A percentile compares a stretch with the other conserved stretches of the same genome.
Evolutionary conservation across 495 filamentous ascomycete species (phyloP).

Genomic region (Aspergillus ostianus): DNA sequence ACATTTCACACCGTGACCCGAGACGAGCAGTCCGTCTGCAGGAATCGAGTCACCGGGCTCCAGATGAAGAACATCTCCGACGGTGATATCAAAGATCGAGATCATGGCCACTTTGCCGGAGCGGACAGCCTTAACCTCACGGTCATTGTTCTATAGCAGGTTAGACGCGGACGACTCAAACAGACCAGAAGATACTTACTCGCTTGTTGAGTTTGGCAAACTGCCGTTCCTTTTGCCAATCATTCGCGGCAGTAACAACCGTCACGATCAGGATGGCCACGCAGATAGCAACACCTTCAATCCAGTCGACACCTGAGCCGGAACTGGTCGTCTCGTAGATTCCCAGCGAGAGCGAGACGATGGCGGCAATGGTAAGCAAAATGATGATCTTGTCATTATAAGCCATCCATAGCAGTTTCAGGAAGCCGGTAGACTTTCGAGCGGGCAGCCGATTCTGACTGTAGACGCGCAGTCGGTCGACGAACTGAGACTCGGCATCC

Average conservation of each 20-base stretch:
- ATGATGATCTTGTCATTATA: constrained; percentile 87
- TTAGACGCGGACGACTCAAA: constrained; percentile 1
- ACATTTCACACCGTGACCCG: constrained; percentile 63
- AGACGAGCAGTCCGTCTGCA: constrained; percentile 61
- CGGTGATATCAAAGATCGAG: constrained; percentile 69
- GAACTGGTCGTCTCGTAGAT: constrained; percentile 60
- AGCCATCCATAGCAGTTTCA: constrained; percentile 77
- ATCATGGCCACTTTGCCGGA: constrained; percentile 72
- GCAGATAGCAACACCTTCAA: constrained; percentile 77
- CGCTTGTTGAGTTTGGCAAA: constrained; percentile 77
- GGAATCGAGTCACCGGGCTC: constrained; percentile 72
- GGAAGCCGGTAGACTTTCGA: constrained; percentile 70
- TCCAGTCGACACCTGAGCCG: constrained; percentile 64
- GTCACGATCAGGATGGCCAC: constrained; percentile 76
- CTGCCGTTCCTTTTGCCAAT: constrained; percentile 77
- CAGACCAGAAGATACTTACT: constrained; percentile 25
- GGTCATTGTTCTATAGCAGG: constrained; percentile 64
- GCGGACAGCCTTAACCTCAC: constrained; percentile 71
- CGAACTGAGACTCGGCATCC: constrained; percentile 40
- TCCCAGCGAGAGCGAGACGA: constrained; percentile 69
- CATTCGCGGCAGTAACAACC: constrained; percentile 69
- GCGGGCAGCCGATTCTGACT: constrained; percentile 71
- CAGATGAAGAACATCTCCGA: constrained; percentile 70
- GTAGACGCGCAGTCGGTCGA: constrained; percentile 69
- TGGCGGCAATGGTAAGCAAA: constrained; percentile 67